Base-by-base conservation (phyloP, 306 rosid genomes). In the Acacia acuminata region DNA sequence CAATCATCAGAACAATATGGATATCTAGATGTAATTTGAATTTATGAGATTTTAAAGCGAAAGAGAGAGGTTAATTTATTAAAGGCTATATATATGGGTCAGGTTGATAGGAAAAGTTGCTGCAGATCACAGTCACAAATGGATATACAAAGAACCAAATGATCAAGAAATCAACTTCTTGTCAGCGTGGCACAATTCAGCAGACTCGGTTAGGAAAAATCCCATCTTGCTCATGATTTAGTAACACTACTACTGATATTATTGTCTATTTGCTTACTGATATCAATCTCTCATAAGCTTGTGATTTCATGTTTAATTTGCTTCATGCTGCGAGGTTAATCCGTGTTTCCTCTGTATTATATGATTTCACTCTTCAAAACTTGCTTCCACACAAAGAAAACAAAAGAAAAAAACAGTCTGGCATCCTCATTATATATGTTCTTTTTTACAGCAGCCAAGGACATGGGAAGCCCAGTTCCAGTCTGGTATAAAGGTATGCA, bases 391-490 rank as follows among this genome's bases (percentile, higher is more conserved):
- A 76, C 71, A 76, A 40, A 83, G 64, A 61, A 55, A 79, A 77
- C 38, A 8, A 48, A 44, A 60, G 27, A 72, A 14, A 24, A 47
- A 73, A 24, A 48, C 25, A 71, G 63, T 77, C 32, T 60, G 51
- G 73, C 67, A 12, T 73, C 65, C 65, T 61, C 16, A 40, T 75
- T 83, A 48, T 42, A 9, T 84, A 25, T 69, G 67, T 64, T 61
- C 66, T 64, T 81, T 83, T 17, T 85, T 83, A 34, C 94, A 96
- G 99, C 97, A 94, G 79, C 99, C 99, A 84, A 85, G 99, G 84
- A 96, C 99, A 63, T 96, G 99, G 99, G 99, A 96, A 89, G 98
- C 99, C 45, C 99, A 96, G 90, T 96, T 96, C 84, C 92, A 94
- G 88, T 96, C 98, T 78, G 99, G 99, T 81, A 94, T 96, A 83